These are phyloP conservation scores for Prunus mira DNA, from an alignment of 306 rosid species.

Conservation along the genomic window DNA sequence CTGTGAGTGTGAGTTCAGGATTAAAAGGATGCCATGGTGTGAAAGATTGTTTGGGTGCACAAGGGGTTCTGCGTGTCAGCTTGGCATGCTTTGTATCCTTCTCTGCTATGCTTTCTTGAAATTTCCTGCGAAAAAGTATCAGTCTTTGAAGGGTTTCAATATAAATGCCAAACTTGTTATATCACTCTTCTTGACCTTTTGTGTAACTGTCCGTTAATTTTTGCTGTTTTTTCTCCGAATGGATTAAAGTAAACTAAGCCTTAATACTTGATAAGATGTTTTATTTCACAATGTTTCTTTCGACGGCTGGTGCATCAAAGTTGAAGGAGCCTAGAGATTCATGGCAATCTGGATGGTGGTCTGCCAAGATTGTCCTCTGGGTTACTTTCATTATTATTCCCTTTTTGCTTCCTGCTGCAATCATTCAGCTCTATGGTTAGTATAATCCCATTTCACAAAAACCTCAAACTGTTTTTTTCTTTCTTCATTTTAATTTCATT, in stretches of 20 bases:
- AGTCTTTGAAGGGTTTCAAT: no score
- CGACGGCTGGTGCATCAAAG: slow-evolving; percentile 73
- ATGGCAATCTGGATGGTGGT: slow-evolving; percentile 99
- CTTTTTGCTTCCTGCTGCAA: slow-evolving; percentile 69
- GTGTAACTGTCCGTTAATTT: neutral
- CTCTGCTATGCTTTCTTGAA: neutral
- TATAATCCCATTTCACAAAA: slow-evolving; percentile 20
- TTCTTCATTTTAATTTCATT: neutral
- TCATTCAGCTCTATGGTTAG: slow-evolving; percentile 86
- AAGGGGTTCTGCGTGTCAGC: slow-evolving; percentile 95
- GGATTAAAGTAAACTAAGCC: slow-evolving; percentile 40
- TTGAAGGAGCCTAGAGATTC: slow-evolving; percentile 52
- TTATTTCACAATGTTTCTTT: slow-evolving; percentile 74
- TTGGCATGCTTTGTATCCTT: slow-evolving; percentile 97
- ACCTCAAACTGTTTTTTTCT: neutral
- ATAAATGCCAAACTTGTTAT: neutral
- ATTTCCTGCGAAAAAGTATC: neutral
- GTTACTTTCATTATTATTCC: slow-evolving; percentile 49
- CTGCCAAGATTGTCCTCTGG: slow-evolving; percentile 65
- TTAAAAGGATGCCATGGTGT: slow-evolving; percentile 65
- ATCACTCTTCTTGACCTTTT: neutral
- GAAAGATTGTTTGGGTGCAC: slow-evolving; percentile 73
- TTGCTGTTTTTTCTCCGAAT: neutral
- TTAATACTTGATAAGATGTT: slow-evolving; percentile 64
- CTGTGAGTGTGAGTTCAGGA: slow-evolving; percentile 36